Evolutionary conservation across 1,139 yeast species (phyloP).

Genomic region (Lodderomyces margitis): DNA sequence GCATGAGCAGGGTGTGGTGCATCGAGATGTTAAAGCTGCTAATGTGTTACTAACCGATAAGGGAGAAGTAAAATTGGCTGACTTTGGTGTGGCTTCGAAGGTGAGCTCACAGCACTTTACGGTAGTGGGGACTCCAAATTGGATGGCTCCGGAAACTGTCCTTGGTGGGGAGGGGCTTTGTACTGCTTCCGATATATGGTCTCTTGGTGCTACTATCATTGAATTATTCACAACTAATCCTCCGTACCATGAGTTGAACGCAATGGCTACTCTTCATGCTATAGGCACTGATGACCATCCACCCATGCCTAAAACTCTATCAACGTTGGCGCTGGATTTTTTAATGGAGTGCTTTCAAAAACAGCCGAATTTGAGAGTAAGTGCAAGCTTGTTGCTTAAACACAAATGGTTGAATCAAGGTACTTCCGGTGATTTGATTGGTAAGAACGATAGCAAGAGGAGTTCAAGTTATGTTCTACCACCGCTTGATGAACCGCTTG

Average conservation of each 20-base stretch:
- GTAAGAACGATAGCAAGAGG: background rate
- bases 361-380: slow-evolving; percentile 59
- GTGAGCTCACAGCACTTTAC: slow-evolving; percentile 43
- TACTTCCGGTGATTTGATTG: background rate
- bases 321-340: slow-evolving; percentile 60
- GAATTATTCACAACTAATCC: slow-evolving; percentile 87
- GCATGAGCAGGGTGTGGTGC: slow-evolving; percentile 72
- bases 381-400: slow-evolving; percentile 54
- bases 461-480: background rate
- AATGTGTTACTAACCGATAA: slow-evolving; percentile 62
- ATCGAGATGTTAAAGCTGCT: slow-evolving; percentile 78
- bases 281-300: slow-evolving; percentile 85
- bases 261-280: slow-evolving; percentile 89
- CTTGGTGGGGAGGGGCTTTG: slow-evolving; percentile 81
- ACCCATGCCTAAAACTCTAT: slow-evolving; percentile 64
- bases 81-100: slow-evolving; percentile 74
- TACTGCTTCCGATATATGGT: slow-evolving; percentile 87
- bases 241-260: slow-evolving; percentile 77
- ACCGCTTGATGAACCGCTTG: background rate
- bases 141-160: slow-evolving; percentile 87
- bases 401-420: slow-evolving; percentile 60
- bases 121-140: slow-evolving; percentile 71
- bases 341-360: slow-evolving; percentile 75
- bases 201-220: slow-evolving; percentile 90
- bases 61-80: slow-evolving; percentile 68